A percentile compares a stretch with the other conserved stretches of the same genome.
These are phyloP conservation scores for Suillus sp. DNA, from an alignment of 768 basidiomycete genomes.

Conservation along the genomic window DNA sequence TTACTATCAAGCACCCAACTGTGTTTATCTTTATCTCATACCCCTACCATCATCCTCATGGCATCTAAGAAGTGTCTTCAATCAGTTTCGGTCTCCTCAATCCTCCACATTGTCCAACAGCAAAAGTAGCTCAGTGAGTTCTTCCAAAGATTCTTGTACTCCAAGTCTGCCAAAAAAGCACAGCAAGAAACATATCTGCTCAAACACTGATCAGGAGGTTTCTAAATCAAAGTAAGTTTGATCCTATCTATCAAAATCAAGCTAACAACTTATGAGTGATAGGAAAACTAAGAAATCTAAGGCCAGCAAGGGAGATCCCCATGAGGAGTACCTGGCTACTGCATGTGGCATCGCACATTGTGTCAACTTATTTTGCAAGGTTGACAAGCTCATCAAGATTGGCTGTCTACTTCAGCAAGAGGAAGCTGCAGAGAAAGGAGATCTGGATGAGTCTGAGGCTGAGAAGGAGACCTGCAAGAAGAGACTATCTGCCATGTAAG, in stretches of 20 bases:
- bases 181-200: not conserved
- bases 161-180: not conserved
- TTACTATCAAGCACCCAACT: too few species aligned
- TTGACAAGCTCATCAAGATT: conserved; percentile 10
- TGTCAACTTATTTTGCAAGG: not conserved
- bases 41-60: too few species aligned
- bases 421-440: not conserved
- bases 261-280: too few species aligned
- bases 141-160: not conserved
- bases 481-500: not conserved
- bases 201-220: too few species aligned
- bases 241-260: not conserved
- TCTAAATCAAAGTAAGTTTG: not conserved
- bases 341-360: not conserved
- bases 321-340: conserved; percentile 2
- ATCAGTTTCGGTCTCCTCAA: too few species aligned
- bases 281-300: too few species aligned
- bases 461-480: not conserved
- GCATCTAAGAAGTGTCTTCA: too few species aligned
- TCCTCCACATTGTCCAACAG: too few species aligned
- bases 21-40: too few species aligned
- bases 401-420: not conserved
- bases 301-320: not conserved
- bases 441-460: not conserved
- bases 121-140: too few species aligned